These are phyloP conservation scores for Cruciata laevipes DNA, from an alignment of 257 asterid species.

Conservation along the genomic window DNA sequence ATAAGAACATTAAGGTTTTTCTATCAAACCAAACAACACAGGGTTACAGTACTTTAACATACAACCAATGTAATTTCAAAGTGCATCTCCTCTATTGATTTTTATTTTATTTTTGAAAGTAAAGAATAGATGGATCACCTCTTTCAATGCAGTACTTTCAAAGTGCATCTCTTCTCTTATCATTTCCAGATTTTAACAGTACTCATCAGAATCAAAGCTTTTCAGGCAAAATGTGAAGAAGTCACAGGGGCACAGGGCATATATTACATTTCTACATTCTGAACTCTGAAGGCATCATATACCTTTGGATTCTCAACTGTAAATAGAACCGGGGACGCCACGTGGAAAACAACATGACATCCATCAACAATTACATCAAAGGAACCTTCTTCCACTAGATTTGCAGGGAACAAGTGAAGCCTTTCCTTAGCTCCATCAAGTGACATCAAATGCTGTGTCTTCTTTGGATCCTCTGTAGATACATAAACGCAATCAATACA, in stretches of 20 bases:
- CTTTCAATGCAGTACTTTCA: too few relatives aligned
- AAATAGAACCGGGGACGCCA: slow-evolving; percentile 45
- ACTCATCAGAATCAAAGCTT: too few relatives aligned
- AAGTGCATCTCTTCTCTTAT: too few relatives aligned
- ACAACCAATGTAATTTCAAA: too few relatives aligned
- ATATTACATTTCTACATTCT: neutral
- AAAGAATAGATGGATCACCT: too few relatives aligned
- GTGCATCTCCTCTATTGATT: too few relatives aligned
- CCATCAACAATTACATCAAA: slow-evolving; percentile 50
- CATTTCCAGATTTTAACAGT: too few relatives aligned
- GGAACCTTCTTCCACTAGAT: slow-evolving; percentile 40
- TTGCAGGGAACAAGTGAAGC: slow-evolving; percentile 39
- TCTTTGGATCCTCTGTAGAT: slow-evolving; percentile 39
- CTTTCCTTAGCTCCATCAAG: slow-evolving; percentile 59
- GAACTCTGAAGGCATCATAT: neutral
- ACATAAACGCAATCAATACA: neutral
- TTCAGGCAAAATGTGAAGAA: too few relatives aligned
- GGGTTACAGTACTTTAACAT: too few relatives aligned
- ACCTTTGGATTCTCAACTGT: slow-evolving; percentile 38
- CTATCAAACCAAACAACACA: neutral
- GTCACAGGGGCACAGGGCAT: too few relatives aligned
- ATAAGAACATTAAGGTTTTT: neutral
- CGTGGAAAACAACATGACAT: slow-evolving; percentile 57
- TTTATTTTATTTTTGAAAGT: too few relatives aligned
- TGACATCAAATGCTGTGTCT: slow-evolving; percentile 35